Conservation (phyloP, 345 rosid species). For the rapeseed (Brassica napus) region Da-Ae NC_063436.1:29557001-29557500, state of each 20-base stretch:
- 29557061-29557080: conserved; percentile 41
- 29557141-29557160: conserved; percentile 12
- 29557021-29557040: conserved; percentile 33
- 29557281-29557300: conserved; percentile 62
- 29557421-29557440: conserved; percentile 48
- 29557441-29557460: conserved; percentile 33
- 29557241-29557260: conserved; percentile 51
- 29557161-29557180: background rate
- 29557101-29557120: conserved; percentile 44
- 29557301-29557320: conserved; percentile 70
- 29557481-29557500: conserved; percentile 7
- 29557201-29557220: conserved; percentile 21
- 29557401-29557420: conserved; percentile 50
- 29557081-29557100: conserved; percentile 21
- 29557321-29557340: conserved; percentile 64
- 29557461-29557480: background rate
- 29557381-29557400: conserved; percentile 83
- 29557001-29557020: conserved; percentile 42
- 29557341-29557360: conserved; percentile 46
- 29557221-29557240: conserved; percentile 22
- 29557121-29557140: background rate
- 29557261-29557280: conserved; percentile 67
- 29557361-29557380: conserved; percentile 74
- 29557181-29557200: conserved; percentile 1
- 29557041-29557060: conserved; percentile 34